Percentiles rank a stretch among this genome's conserved stretches.
phyloP scores from a whole-genome alignment of 2,329 filamentous ascomycete species.

The Biscogniauxia sp. region DNA sequence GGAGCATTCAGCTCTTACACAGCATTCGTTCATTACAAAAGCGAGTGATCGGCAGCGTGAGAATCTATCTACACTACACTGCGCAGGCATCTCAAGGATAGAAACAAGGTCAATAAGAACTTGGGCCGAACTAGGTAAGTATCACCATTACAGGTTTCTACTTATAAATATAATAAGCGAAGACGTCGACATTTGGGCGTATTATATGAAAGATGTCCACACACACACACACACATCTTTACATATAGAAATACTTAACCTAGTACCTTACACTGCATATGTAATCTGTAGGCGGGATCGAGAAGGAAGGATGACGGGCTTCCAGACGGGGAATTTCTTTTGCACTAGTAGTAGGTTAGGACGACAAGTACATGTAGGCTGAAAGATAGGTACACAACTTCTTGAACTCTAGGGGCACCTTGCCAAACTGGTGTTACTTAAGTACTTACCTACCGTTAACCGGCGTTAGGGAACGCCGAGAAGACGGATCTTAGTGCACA shows the following conservation, averaged over 20 bases:
- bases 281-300: no score
- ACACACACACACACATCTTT: not conserved
- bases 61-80: not conserved
- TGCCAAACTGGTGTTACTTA: no score
- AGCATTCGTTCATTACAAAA: no score
- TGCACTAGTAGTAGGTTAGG: no score
- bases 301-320: no score
- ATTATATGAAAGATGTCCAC: not conserved
- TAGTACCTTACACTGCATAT: no score
- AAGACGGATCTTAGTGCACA: not conserved
- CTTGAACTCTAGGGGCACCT: no score
- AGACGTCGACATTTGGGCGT: not conserved
- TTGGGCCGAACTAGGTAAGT: not conserved
- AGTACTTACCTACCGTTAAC: not conserved
- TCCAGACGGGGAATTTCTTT: no score
- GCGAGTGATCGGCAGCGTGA: no score
- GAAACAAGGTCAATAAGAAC: not conserved
- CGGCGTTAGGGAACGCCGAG: not conserved
- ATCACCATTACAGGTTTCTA: not conserved
- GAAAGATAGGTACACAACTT: no score
- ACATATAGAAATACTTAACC: no score
- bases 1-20: not conserved
- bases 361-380: no score
- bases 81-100: not conserved
- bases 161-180: not conserved